Percentiles rank a stretch among this genome's conserved stretches.
Evolutionary conservation across 2,329 filamentous ascomycete genomes (phyloP).

Genomic region (Curvularia verruculosa): DNA sequence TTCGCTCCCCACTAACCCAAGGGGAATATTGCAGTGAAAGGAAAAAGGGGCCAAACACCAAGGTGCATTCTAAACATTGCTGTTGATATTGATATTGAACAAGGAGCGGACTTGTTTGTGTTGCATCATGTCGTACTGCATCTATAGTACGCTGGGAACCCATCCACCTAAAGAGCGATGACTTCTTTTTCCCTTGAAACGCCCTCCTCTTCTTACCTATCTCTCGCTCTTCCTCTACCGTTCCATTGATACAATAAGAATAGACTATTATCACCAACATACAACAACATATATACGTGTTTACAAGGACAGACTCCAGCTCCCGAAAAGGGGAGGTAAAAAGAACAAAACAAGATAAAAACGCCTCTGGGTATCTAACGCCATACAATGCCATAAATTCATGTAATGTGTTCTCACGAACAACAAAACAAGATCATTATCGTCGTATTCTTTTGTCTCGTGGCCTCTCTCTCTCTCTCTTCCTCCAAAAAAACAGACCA

Average conservation of each 20-base stretch:
- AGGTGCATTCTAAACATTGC: neutral
- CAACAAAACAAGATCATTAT: slow-evolving; percentile 12
- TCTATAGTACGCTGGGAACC: neutral
- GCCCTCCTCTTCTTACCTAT: neutral
- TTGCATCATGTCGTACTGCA: neutral
- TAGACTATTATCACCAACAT: neutral
- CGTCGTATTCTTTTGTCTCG: slow-evolving; percentile 15
- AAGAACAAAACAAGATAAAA: neutral
- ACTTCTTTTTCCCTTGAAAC: neutral
- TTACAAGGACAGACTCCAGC: neutral
- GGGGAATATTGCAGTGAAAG: neutral
- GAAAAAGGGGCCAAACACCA: neutral
- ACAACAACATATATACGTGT: neutral
- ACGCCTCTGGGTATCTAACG: slow-evolving; percentile 10
- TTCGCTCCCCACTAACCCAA: neutral
- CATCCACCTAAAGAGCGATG: neutral
- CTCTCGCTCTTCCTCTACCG: neutral
- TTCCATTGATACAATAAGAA: neutral
- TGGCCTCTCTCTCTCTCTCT: no score
- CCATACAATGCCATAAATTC: slow-evolving; percentile 6
- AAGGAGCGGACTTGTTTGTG: neutral
- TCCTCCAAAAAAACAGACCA: no score
- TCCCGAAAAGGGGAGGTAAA: neutral
- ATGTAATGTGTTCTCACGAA: neutral
- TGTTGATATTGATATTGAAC: neutral